These are phyloP conservation scores for Phoenix dactylifera DNA, from an alignment of 176 grass and related monocot genomes.

Conservation along the genomic window DNA sequence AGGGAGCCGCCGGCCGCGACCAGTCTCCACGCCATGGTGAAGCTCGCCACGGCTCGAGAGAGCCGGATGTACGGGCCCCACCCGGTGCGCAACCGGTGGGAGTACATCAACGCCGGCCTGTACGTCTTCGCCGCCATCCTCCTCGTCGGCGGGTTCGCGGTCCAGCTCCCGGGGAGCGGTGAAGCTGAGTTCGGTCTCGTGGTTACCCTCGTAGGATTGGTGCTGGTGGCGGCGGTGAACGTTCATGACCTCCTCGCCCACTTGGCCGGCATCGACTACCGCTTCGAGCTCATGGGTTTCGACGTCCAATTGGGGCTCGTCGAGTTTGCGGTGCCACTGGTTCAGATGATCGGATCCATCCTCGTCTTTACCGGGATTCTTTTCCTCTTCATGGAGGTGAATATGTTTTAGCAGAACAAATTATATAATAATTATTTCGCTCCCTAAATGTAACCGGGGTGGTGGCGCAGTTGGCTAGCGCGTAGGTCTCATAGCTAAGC, in stretches of 20 bases:
- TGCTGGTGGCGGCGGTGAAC: constrained; percentile 38
- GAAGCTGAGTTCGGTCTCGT: constrained; percentile 21
- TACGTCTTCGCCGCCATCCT: constrained; percentile 56
- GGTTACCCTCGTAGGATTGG: constrained; percentile 28
- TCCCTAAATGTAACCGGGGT: neutral
- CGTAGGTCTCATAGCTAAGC: constrained; percentile 50
- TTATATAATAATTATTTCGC: no score
- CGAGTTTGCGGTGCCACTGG: constrained; percentile 56
- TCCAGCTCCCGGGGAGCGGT: constrained; percentile 10
- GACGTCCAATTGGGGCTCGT: constrained; percentile 73
- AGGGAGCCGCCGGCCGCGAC: neutral
- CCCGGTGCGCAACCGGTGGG: constrained; percentile 40
- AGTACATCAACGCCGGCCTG: constrained; percentile 65
- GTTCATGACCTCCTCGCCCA: constrained; percentile 67
- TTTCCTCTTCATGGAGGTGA: constrained; percentile 29
- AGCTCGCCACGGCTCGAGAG: constrained; percentile 73
- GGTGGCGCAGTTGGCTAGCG: constrained; percentile 88
- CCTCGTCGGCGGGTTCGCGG: constrained; percentile 25
- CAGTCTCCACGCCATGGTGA: constrained; percentile 40
- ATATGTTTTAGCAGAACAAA: no score
- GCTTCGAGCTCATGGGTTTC: constrained; percentile 36
- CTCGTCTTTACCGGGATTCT: constrained; percentile 31
- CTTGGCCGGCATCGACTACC: constrained; percentile 53
- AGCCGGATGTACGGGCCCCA: constrained; percentile 52
- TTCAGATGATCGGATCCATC: constrained; percentile 36